These are phyloP conservation scores for Takashimella tepidaria DNA, from an alignment of 1,284 basidiomycete genomes.

Conservation along the genomic window DNA sequence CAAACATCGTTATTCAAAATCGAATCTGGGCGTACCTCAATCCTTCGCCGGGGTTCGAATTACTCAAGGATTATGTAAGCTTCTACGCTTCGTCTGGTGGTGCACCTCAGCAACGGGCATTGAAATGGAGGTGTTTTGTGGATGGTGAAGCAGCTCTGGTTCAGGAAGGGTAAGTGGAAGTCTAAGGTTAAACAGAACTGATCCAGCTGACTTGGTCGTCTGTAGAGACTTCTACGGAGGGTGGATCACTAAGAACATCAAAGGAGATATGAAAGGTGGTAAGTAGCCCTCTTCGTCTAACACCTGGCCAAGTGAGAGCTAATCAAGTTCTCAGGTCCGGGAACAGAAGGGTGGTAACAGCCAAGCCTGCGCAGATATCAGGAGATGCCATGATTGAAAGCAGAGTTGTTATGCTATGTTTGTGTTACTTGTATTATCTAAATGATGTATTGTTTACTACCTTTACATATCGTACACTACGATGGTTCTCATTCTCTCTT, in stretches of 20 bases:
- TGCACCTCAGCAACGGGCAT: constrained; percentile 13
- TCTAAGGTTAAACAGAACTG: too few species aligned
- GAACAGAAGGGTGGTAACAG: too few species aligned
- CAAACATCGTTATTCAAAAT: constrained; percentile 14
- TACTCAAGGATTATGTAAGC: constrained; percentile 36
- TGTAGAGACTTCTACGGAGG: constrained; percentile 41
- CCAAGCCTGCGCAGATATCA: too few species aligned
- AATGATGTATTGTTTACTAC: too few species aligned
- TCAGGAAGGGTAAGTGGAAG: constrained; percentile 32
- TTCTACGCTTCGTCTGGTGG: constrained; percentile 40
- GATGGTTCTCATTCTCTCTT: constrained; percentile 10
- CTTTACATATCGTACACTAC: too few species aligned
- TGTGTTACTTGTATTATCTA: too few species aligned
- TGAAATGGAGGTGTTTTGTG: constrained; percentile 40
- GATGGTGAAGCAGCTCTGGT: constrained; percentile 38
- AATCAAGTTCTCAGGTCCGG: too few species aligned
- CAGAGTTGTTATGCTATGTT: too few species aligned
- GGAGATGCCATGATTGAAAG: too few species aligned
- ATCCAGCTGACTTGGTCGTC: not conserved
- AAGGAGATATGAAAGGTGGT: constrained; percentile 41
- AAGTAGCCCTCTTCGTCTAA: too few species aligned
- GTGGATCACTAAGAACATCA: constrained; percentile 35
- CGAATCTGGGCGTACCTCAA: constrained; percentile 41
- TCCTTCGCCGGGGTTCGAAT: constrained; percentile 32
- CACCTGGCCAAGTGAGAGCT: too few species aligned